These are phyloP conservation scores for Musa acuminata DNA, from an alignment of 176 grass and related monocot species.

Conservation along the genomic window DNA sequence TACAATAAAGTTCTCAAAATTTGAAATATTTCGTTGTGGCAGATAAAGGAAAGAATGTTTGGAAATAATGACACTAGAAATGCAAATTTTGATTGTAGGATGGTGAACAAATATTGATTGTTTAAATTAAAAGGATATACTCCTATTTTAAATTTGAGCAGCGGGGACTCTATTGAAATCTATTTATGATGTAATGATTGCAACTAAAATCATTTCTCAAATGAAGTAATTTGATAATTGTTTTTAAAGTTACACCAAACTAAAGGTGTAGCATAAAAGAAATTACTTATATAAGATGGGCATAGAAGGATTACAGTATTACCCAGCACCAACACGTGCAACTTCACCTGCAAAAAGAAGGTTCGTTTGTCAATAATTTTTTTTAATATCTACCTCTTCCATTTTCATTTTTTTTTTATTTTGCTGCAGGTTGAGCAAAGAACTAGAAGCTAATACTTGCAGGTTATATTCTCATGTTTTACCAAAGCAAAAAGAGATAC, in stretches of 20 bases:
- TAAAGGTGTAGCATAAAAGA: neutral
- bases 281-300: neutral
- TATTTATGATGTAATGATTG: neutral
- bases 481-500: too few species aligned
- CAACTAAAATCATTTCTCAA: too few species aligned
- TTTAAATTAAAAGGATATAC: neutral
- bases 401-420: neutral
- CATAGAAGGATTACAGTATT: conserved; percentile 27
- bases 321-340: conserved; percentile 80
- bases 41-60: too few species aligned
- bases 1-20: too few species aligned
- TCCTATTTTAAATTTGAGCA: neutral
- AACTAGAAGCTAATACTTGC: neutral
- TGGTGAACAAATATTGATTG: neutral
- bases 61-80: too few species aligned
- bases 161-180: neutral
- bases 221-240: neutral
- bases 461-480: too few species aligned
- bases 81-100: neutral
- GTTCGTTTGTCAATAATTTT: too few species aligned
- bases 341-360: conserved; percentile 65
- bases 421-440: neutral
- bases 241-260: neutral
- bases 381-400: too few species aligned
- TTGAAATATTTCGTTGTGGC: too few species aligned